Evolutionary conservation across 2,329 filamentous ascomycete genomes (phyloP).

Genomic region (Tolypocladium nubicola): DNA sequence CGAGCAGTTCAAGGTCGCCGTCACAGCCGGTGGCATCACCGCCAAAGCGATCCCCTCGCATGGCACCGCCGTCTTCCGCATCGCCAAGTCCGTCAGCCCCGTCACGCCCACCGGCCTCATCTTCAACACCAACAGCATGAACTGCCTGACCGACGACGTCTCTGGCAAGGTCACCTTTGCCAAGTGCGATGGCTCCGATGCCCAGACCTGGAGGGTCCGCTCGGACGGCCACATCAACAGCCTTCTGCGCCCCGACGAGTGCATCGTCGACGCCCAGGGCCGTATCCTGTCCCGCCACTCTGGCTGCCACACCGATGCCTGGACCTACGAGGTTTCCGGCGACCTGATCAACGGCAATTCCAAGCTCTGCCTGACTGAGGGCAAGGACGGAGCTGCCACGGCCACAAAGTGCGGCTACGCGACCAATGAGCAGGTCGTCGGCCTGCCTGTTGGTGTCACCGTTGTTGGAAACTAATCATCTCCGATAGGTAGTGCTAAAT

Average conservation of each 20-base stretch:
- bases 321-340: conserved; percentile 32
- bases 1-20: conserved; percentile 10
- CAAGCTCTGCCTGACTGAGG: conserved; percentile 28
- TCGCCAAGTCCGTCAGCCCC: conserved; percentile 19
- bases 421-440: conserved; percentile 33
- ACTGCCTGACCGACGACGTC: conserved; percentile 26
- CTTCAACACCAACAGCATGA: conserved; percentile 35
- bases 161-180: conserved; percentile 19
- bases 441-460: conserved; percentile 27
- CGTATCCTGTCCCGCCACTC: conserved; percentile 5
- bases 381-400: conserved; percentile 10
- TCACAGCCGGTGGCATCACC: conserved; percentile 9
- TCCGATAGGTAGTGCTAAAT: neutral
- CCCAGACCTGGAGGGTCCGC: conserved; percentile 30
- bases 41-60: conserved; percentile 21
- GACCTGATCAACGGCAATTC: conserved; percentile 26
- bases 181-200: conserved; percentile 24
- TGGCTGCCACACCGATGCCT: conserved; percentile 19
- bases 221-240: conserved; percentile 23
- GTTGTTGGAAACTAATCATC: neutral
- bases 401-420: conserved; percentile 22
- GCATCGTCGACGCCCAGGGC: conserved; percentile 16
- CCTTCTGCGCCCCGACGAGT: conserved; percentile 21
- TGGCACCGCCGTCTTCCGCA: conserved; percentile 30
- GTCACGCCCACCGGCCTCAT: conserved; percentile 34